Conservation (phyloP, 2,329 filamentous ascomycete species). For the Trichoderma lentiforme region DNA sequence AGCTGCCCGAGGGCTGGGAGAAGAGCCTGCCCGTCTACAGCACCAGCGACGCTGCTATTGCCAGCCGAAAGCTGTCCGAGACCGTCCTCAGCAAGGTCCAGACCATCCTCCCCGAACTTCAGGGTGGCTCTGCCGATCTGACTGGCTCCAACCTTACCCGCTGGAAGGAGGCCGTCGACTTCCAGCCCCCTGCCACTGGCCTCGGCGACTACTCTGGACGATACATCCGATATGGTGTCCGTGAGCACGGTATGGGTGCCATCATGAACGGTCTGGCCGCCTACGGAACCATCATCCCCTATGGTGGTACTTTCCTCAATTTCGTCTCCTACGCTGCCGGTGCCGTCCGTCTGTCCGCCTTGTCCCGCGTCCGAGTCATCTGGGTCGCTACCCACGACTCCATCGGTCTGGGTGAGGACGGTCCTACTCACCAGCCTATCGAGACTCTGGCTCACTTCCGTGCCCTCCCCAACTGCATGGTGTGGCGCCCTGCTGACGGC, state of each 20-base stretch:
- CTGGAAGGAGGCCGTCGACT: constrained; percentile 96
- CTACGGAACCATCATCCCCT: constrained; percentile 93
- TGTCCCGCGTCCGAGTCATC: constrained; percentile 87
- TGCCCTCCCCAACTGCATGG: constrained; percentile 97
- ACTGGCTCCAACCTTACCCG: constrained; percentile 98
- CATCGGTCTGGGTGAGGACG: constrained; percentile 97
- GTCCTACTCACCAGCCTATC: constrained; percentile 97
- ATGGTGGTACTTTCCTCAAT: constrained; percentile 96
- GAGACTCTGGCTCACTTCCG: constrained; percentile 98
- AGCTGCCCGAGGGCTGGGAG: constrained; percentile 95
- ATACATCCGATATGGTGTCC: constrained; percentile 89
- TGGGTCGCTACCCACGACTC: constrained; percentile 98
- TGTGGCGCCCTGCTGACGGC: constrained; percentile 97
- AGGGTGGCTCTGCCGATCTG: constrained; percentile 95
- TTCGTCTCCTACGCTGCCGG: constrained; percentile 98
- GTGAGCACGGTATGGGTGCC: constrained; percentile 88
- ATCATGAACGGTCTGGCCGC: constrained; percentile 94
- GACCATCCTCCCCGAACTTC: constrained; percentile 76
- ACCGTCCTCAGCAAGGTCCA: constrained; percentile 86
- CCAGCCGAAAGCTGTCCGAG: constrained; percentile 96
- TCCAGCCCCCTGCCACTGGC: constrained; percentile 83
- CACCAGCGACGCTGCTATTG: constrained; percentile 76
- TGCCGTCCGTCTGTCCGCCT: constrained; percentile 86
- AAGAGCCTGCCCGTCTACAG: constrained; percentile 90
- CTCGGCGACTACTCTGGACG: constrained; percentile 89